These are phyloP conservation scores for Mucor indicus DNA, from an alignment of 371 early-diverging fungal species.

Conservation along the genomic window DNA sequence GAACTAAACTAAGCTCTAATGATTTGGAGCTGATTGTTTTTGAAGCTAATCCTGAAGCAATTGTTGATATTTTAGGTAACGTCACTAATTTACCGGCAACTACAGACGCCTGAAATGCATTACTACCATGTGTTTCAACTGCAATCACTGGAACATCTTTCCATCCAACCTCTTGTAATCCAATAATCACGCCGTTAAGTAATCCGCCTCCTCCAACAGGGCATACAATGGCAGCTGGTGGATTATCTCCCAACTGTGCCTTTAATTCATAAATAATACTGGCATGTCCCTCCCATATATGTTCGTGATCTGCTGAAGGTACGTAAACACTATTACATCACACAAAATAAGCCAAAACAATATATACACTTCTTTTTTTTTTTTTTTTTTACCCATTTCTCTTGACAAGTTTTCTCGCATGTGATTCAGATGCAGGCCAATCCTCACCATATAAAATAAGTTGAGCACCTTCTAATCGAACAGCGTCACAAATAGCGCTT, in stretches of 20 bases:
- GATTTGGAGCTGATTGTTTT: conserved; percentile 51
- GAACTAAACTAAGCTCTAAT: conserved; percentile 53
- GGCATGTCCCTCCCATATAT: conserved; percentile 62
- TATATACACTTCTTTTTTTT: neutral
- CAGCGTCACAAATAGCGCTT: conserved; percentile 52
- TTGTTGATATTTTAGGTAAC: conserved; percentile 50
- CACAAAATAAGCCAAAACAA: neutral
- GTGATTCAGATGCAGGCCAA: conserved; percentile 54
- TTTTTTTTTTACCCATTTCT: conserved; percentile 39
- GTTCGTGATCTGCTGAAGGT: conserved; percentile 62
- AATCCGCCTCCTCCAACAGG: conserved; percentile 74
- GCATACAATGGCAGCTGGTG: conserved; percentile 66
- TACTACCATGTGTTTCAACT: conserved; percentile 73
- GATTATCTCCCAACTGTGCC: conserved; percentile 51
- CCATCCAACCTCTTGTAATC: conserved; percentile 61
- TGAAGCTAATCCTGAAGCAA: conserved; percentile 55
- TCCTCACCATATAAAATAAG: conserved; percentile 57
- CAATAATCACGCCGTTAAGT: conserved; percentile 65
- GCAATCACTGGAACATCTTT: conserved; percentile 66
- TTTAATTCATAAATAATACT: conserved; percentile 65
- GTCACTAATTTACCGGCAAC: conserved; percentile 56
- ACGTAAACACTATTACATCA: conserved; percentile 49
- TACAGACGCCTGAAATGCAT: conserved; percentile 66
- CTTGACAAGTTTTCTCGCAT: conserved; percentile 50
- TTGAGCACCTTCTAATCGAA: conserved; percentile 59